phyloP scores from a whole-genome alignment of 768 basidiomycete species.

The Leccinum fibrillosum region DNA sequence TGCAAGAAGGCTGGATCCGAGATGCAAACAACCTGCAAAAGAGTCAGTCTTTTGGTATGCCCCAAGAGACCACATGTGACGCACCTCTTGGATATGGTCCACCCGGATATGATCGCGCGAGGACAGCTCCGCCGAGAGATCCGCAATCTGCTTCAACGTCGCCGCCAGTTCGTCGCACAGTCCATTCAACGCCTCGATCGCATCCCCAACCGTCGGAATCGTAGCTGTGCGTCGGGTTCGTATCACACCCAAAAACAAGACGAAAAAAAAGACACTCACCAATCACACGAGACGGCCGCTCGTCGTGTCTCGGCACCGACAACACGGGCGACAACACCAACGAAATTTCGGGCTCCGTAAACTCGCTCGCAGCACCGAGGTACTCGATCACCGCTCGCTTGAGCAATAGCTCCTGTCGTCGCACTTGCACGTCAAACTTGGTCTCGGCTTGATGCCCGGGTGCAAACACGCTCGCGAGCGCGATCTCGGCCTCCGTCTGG shows the following conservation, averaged over 20 bases:
- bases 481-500: too few species aligned
- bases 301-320: constrained; percentile 53
- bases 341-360: constrained; percentile 75
- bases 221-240: constrained; percentile 45
- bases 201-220: constrained; percentile 73
- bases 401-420: constrained; percentile 53
- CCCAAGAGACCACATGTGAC: constrained; percentile 2
- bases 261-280: constrained; percentile 37
- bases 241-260: neutral
- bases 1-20: constrained; percentile 55
- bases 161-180: constrained; percentile 59
- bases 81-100: constrained; percentile 71
- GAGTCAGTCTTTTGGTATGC: neutral
- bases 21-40: constrained; percentile 44
- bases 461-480: too few species aligned
- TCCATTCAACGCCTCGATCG: constrained; percentile 61
- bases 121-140: constrained; percentile 66
- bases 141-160: constrained; percentile 62
- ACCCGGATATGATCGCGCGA: constrained; percentile 68
- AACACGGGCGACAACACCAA: constrained; percentile 68
- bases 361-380: constrained; percentile 68
- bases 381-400: constrained; percentile 64
- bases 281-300: constrained; percentile 54
- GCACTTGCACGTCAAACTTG: constrained; percentile 58
- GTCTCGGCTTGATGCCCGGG: too few species aligned